Evolutionary conservation across 208 protist genomes (phyloP), one percentile per base, ranked within the genome.

Genomic region (Crithidia expoeki): DNA sequence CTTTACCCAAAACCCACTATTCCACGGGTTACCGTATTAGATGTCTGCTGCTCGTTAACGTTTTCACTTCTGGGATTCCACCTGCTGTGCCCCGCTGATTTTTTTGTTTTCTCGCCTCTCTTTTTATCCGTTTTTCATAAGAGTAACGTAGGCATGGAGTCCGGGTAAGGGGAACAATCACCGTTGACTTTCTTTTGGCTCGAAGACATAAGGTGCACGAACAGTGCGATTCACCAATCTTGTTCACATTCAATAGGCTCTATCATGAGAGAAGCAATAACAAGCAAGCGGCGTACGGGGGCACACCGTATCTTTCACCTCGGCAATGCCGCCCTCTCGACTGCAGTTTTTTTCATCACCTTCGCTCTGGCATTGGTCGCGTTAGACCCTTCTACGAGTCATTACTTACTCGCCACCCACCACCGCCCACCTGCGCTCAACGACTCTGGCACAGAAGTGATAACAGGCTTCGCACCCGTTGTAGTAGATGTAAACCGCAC

Each of bases 301-400:
- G 59, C 38, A 10, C 63, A n/a, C 36, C 74, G 75, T 12, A 63
- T 80, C 2, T 27, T 64, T 7, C 64, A 75, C 52, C 0, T 28
- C 2, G 75, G 75, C 42, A 80, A 80, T 25, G 61, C 56, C 1
- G 44, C 51, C 4, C 50, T 80, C 32, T 80, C 63, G 7, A 9
- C 60, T 2, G 21, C 59, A 11, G 66, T 69, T 1, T 65, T 80
- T 23, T 28, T 71, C 17, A 12, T 61, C 6, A 59, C 68, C 2
- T 28, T 80, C 11, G 32, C 69, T 0, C 28, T 72, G 0, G 68
- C 68, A 10, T 59, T 72, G 16, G 33, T 56, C 21, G 49, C 65
- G 5, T 51, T 75, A 14, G 59, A 74, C 27, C 75, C 75, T 4
- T 3, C 27, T 16, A 52, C 21, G 27, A 69, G 58, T 6, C 32